Conservation (phyloP, 2,329 filamentous ascomycete genomes). For the Didymella pinodella region DNA sequence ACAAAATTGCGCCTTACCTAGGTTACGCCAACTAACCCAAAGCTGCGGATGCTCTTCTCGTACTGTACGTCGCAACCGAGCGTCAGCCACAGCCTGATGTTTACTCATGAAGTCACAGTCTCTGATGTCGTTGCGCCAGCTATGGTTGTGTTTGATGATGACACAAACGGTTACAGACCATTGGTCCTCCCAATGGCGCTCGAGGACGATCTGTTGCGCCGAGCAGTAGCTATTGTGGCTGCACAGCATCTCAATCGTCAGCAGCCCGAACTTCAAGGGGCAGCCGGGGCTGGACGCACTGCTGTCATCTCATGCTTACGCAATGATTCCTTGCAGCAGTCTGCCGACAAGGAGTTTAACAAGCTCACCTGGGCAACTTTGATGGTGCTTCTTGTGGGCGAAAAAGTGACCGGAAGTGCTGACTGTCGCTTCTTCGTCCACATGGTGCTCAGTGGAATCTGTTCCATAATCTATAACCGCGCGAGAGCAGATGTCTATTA, state of each 20-base stretch:
- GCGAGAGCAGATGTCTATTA: no score
- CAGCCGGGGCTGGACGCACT: slow-evolving; percentile 48
- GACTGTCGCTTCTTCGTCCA: slow-evolving; percentile 51
- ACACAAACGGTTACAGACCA: slow-evolving; percentile 52
- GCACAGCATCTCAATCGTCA: slow-evolving; percentile 51
- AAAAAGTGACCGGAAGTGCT: slow-evolving; percentile 53
- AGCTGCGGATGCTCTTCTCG: slow-evolving; percentile 48
- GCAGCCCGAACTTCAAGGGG: slow-evolving; percentile 39
- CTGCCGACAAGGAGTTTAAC: slow-evolving; percentile 46
- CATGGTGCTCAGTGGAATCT: slow-evolving; percentile 41
- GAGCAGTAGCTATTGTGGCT: slow-evolving; percentile 52
- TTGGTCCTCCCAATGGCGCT: slow-evolving; percentile 53
- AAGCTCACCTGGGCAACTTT: slow-evolving; percentile 51
- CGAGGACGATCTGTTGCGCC: slow-evolving; percentile 47
- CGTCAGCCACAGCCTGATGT: background rate
- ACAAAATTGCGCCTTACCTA: slow-evolving; percentile 25
- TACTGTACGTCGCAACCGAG: slow-evolving; percentile 41
- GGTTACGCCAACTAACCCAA: slow-evolving; percentile 37
- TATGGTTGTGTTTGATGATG: slow-evolving; percentile 53
- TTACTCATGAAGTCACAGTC: slow-evolving; percentile 32
- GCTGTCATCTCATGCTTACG: slow-evolving; percentile 51
- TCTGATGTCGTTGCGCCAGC: slow-evolving; percentile 50
- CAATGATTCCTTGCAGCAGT: slow-evolving; percentile 40
- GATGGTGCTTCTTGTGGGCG: slow-evolving; percentile 52
- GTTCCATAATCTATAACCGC: no score